These are phyloP conservation scores for Trametes gibbosa DNA, from an alignment of 768 basidiomycete genomes.

Conservation along the genomic window DNA sequence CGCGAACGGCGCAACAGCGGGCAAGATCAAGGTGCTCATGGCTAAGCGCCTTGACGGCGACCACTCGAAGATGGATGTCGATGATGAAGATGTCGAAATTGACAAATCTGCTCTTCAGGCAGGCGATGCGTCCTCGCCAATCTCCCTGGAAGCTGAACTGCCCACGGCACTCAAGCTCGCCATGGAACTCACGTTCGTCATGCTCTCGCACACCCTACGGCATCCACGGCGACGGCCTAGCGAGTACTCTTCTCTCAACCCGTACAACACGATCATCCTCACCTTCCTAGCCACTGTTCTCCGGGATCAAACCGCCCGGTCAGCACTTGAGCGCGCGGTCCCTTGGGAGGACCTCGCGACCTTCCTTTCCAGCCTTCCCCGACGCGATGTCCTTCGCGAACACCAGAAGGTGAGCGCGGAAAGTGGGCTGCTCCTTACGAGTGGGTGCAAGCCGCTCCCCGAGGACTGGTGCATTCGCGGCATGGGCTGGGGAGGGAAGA, in stretches of 20 bases:
- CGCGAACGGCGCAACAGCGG: slow-evolving; percentile 41
- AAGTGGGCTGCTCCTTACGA: slow-evolving; percentile 66
- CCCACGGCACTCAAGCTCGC: slow-evolving; percentile 72
- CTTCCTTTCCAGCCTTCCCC: slow-evolving; percentile 59
- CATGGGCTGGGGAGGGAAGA: slow-evolving; percentile 93
- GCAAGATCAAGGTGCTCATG: slow-evolving; percentile 36
- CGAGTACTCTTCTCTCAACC: slow-evolving; percentile 65
- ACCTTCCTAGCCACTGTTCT: slow-evolving; percentile 84
- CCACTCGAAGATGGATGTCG: slow-evolving; percentile 64
- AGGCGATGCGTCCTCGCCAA: slow-evolving; percentile 14
- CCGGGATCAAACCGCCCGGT: slow-evolving; percentile 59
- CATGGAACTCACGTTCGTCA: slow-evolving; percentile 72
- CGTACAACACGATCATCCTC: slow-evolving; percentile 81
- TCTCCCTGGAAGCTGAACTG: slow-evolving; percentile 38
- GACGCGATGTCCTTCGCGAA: slow-evolving; percentile 40
- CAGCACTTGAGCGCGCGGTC: slow-evolving; percentile 68
- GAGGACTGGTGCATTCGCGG: slow-evolving; percentile 97
- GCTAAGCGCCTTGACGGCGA: slow-evolving; percentile 37
- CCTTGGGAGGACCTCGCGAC: slow-evolving; percentile 79
- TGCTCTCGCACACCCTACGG: slow-evolving; percentile 70
- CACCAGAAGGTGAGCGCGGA: slow-evolving; percentile 37
- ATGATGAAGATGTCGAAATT: slow-evolving; percentile 43
- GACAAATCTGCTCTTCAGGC: slow-evolving; percentile 21
- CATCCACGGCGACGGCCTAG: slow-evolving; percentile 60
- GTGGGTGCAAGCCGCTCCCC: slow-evolving; percentile 64